These are phyloP conservation scores for Cymodocea nodosa DNA, from an alignment of 116 monocot genomes.

Conservation along the genomic window DNA sequence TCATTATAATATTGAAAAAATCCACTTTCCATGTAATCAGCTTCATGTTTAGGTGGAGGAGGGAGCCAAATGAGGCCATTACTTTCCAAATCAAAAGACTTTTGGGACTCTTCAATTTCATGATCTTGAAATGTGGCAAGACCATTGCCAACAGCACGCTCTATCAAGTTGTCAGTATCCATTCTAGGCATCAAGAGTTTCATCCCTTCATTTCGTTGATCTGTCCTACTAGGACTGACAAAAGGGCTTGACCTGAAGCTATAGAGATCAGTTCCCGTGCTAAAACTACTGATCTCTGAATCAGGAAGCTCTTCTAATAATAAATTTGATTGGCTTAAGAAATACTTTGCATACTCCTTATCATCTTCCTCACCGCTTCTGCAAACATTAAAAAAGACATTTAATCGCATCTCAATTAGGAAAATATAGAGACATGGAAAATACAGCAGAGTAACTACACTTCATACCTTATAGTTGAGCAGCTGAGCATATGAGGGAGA, in stretches of 20 bases:
- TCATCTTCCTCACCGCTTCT: slow-evolving; percentile 14
- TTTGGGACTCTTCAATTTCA: neutral
- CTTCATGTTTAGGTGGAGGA: slow-evolving; percentile 53
- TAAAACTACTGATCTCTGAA: slow-evolving; percentile 13
- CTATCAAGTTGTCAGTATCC: slow-evolving; percentile 4
- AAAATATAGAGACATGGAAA: neutral
- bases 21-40: slow-evolving; percentile 41
- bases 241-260: slow-evolving; percentile 15
- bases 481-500: slow-evolving; percentile 5
- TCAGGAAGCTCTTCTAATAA: slow-evolving; percentile 19
- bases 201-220: neutral
- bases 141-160: neutral
- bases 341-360: slow-evolving; percentile 8
- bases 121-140: neutral
- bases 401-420: neutral
- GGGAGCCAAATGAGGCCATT: slow-evolving; percentile 58
- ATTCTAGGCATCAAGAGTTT: neutral
- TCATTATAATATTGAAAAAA: slow-evolving; percentile 46
- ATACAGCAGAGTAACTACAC: neutral
- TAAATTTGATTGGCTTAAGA: slow-evolving; percentile 12
- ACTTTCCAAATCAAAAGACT: slow-evolving; percentile 50
- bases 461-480: slow-evolving; percentile 9
- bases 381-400: neutral
- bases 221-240: slow-evolving; percentile 10
- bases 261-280: slow-evolving; percentile 9